Percentiles rank a stretch among this genome's conserved stretches.
These are phyloP conservation scores for Sporothrix inflata DNA, from an alignment of 2,329 filamentous ascomycete genomes.

Conservation along the genomic window DNA sequence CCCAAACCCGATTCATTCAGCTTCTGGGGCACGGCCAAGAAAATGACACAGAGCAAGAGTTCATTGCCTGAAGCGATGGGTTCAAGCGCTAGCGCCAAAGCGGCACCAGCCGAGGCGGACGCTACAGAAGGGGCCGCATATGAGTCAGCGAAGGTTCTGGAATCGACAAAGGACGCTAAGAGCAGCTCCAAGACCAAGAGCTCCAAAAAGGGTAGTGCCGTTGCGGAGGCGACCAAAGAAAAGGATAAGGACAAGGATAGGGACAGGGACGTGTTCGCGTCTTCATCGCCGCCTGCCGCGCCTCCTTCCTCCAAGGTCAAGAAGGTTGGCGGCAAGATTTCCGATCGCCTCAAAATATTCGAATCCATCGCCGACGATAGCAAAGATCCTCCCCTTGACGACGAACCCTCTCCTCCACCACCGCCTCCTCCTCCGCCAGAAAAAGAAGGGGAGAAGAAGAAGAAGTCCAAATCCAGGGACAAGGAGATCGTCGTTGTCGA, in stretches of 20 bases:
- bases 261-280: conserved; percentile 18
- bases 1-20: conserved; percentile 53
- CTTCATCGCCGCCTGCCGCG: background rate
- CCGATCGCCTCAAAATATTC: conserved; percentile 61
- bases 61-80: conserved; percentile 35
- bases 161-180: conserved; percentile 30
- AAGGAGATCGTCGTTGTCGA: conserved; percentile 31
- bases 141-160: conserved; percentile 31
- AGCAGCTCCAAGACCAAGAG: conserved; percentile 33
- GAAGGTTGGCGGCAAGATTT: conserved; percentile 57
- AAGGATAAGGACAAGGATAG: conserved; percentile 23
- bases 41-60: conserved; percentile 46
- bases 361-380: conserved; percentile 49
- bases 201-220: conserved; percentile 46
- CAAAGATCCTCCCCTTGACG: conserved; percentile 32
- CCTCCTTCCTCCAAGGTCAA: conserved; percentile 39
- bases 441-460: conserved; percentile 42
- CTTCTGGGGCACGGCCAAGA: conserved; percentile 61
- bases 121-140: conserved; percentile 35
- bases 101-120: conserved; percentile 20
- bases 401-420: conserved; percentile 29
- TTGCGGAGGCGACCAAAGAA: conserved; percentile 27
- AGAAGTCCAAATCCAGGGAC: conserved; percentile 35
- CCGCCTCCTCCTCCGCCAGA: conserved; percentile 47
- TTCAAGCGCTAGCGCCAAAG: conserved; percentile 23